Conservation (phyloP, 176 grass and related monocot species). For the Oryza nivara region DNA sequence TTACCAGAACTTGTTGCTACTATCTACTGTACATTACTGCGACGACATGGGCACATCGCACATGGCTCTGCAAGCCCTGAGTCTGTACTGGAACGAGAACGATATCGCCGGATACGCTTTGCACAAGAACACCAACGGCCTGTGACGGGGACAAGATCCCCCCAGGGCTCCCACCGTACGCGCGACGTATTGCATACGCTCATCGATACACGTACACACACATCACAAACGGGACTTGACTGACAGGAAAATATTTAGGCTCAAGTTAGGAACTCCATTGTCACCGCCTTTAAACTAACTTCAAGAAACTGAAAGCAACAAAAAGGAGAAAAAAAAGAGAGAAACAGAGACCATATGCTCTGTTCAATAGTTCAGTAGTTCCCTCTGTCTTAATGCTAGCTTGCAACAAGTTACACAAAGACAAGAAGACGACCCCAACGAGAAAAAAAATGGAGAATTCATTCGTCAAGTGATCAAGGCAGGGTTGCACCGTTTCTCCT, state of each 20-base stretch:
- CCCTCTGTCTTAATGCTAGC: not conserved
- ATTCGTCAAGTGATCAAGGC: not conserved
- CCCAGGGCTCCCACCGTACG: too few species aligned
- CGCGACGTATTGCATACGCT: not conserved
- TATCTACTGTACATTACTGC: not conserved
- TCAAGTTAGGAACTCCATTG: not conserved
- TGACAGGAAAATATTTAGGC: not conserved
- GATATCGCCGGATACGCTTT: not conserved
- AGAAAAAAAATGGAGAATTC: not conserved
- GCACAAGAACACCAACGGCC: slow-evolving; percentile 1
- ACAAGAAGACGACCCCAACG: not conserved
- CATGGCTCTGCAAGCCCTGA: not conserved
- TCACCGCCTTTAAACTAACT: not conserved
- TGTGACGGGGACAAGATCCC: not conserved
- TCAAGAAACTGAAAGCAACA: not conserved
- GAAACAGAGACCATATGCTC: not conserved
- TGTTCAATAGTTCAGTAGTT: not conserved
- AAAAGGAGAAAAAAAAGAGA: not conserved
- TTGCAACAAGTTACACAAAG: not conserved
- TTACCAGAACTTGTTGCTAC: too few species aligned
- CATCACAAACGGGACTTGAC: not conserved
- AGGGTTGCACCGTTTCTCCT: not conserved
- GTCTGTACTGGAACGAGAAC: not conserved
- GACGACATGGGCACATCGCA: not conserved
- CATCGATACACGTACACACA: not conserved